Base-by-base conservation (phyloP, 805 yeast species). In the Metschnikowia sp. region DNA sequence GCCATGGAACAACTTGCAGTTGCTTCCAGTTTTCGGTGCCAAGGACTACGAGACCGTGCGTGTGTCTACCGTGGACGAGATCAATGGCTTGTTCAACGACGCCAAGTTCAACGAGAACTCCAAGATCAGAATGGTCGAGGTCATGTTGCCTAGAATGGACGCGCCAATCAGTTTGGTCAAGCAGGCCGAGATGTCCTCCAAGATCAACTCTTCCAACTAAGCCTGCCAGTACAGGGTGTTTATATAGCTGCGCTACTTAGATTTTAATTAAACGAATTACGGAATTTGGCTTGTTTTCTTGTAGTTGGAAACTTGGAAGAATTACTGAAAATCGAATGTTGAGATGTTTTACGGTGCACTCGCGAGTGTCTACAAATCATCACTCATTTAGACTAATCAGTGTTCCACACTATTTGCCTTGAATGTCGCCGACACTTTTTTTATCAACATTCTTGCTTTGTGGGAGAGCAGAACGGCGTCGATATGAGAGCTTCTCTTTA, bases 131-230 rank as follows among this genome's bases (percentile, higher is more conserved):
- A 62, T 69, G 59, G 50, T 69, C 31, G 74, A 69, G 57, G 59
- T 69, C 18, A 61, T 65, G 64, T 60, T 69, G 50, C 69, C 60
- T 6, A 63, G 55, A 42, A 62, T 68, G 70, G 74, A 69, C 49
- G 71, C 70, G 8, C 74, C 74, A 8, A 54, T 48, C 29, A 68
- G 65, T 55, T 62, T 68, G 54, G 64, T 68, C 31, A 55, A 68
- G 54, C 72, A 68, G 52, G 70, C 72, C 35, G 66, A 66, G 50
- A 50, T 63, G 42, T 59, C 65, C 18, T 65, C 69, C 32, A 54
- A 59, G 49, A 55, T 62, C 36, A 67, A 67, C 50, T 49, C 53
- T 34, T 49, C 38, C 38, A 40, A 36, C 39, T 37, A 37, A 13
- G 9, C 11, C n/a, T 22, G 22, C 22, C 22, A 22, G 22, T 22